Percentiles rank a stretch among this genome's conserved stretches.
phyloP scores from a whole-genome alignment of 768 basidiomycete species.

The Udeniomyces megalosporus region DNA sequence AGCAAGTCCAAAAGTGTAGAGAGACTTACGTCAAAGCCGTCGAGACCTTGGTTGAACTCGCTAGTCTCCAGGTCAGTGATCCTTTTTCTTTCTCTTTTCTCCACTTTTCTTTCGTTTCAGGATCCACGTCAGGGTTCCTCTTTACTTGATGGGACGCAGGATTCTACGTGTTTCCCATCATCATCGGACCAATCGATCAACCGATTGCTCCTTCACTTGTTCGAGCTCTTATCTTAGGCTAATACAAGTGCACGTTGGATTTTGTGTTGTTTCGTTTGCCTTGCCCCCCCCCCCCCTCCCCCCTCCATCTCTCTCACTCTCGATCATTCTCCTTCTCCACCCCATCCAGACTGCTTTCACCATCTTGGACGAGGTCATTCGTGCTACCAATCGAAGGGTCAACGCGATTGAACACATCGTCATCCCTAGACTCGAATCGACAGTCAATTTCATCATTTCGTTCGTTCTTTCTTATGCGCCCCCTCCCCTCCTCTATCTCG shows the following conservation, averaged over 20 bases:
- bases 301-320: neutral
- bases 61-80: conserved; percentile 51
- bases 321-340: neutral
- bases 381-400: conserved; percentile 95
- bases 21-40: conserved; percentile 97
- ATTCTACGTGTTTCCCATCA: neutral
- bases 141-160: neutral
- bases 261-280: neutral
- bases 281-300: too few relatives aligned
- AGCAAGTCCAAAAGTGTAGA: conserved; percentile 84
- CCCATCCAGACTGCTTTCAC: conserved; percentile 76
- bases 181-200: too few relatives aligned
- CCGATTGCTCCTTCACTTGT: too few relatives aligned
- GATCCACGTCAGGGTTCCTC: neutral
- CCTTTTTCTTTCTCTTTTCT: neutral
- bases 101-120: neutral
- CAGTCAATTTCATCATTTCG: conserved; percentile 92
- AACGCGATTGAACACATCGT: conserved; percentile 97
- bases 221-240: too few relatives aligned
- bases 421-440: conserved; percentile 89
- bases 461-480: neutral
- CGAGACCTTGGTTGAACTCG: conserved; percentile 90
- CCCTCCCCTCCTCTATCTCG: neutral
- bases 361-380: conserved; percentile 96
- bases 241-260: neutral